These are phyloP conservation scores for Nannizziopsis barbatae DNA, from an alignment of 2,329 filamentous ascomycete species.

Conservation along the genomic window DNA sequence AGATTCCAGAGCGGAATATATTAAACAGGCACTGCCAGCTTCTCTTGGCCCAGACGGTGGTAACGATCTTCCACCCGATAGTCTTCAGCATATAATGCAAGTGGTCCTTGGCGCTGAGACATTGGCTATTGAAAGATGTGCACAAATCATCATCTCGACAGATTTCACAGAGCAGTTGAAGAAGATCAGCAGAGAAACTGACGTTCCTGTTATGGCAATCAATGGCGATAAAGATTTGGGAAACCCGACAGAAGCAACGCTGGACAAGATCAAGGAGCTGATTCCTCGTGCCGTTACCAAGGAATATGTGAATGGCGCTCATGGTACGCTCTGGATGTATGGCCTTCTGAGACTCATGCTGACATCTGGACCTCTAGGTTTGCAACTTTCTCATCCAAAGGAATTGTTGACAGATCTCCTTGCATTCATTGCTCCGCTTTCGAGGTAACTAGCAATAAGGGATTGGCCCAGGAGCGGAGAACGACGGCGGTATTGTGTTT, in stretches of 20 bases:
- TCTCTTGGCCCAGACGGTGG: constrained; percentile 19
- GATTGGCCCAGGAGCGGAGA: too few relatives aligned
- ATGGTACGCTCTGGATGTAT: constrained; percentile 16
- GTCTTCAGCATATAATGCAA: constrained; percentile 17
- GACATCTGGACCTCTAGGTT: not conserved
- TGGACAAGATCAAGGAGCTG: constrained; percentile 19
- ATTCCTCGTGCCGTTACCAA: constrained; percentile 19
- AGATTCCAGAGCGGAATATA: constrained; percentile 17
- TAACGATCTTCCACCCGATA: constrained; percentile 14
- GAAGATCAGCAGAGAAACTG: constrained; percentile 13
- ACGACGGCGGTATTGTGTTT: too few relatives aligned
- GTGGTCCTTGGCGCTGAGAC: constrained; percentile 22
- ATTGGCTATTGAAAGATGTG: constrained; percentile 22
- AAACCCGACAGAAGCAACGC: constrained; percentile 19
- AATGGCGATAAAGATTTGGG: constrained; percentile 23
- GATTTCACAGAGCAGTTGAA: constrained; percentile 21
- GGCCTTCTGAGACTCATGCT: not conserved
- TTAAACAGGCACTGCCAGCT: constrained; percentile 16
- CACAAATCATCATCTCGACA: constrained; percentile 20
- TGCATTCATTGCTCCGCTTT: not conserved
- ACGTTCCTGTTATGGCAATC: constrained; percentile 20
- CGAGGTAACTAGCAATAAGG: too few relatives aligned
- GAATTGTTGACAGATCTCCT: constrained; percentile 3
- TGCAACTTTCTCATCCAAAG: constrained; percentile 1
- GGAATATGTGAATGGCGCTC: constrained; percentile 22